Conservation (phyloP, 352 stramenopile genomes). For the Globisporangium paddicum region DNA sequence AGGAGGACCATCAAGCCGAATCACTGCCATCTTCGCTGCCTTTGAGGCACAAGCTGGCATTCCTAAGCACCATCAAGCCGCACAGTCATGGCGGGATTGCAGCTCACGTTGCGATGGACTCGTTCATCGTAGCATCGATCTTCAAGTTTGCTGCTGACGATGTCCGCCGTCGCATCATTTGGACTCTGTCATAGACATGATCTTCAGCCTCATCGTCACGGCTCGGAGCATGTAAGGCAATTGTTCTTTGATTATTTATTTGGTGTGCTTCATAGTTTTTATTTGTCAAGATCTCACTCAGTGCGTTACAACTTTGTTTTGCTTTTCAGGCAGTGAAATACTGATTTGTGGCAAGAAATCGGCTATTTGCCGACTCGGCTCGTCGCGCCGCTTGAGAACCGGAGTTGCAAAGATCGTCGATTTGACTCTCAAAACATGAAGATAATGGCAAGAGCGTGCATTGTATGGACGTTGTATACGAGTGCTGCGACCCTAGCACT, state of each 20-base stretch:
- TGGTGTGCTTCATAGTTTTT: too few species aligned
- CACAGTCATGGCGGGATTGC: background rate
- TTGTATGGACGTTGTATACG: too few species aligned
- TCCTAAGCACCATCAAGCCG: background rate
- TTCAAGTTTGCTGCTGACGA: conserved; percentile 5
- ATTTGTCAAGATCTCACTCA: background rate
- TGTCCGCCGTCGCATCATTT: conserved; percentile 5
- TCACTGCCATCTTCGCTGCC: background rate
- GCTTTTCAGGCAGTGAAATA: too few species aligned
- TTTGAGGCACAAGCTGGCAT: conserved; percentile 2
- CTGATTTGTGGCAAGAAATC: too few species aligned
- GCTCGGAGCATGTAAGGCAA: background rate
- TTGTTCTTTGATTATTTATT: background rate
- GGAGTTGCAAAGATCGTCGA: too few species aligned
- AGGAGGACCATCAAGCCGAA: background rate
- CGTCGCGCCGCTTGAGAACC: too few species aligned
- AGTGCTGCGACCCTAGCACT: too few species aligned
- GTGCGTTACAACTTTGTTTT: background rate
- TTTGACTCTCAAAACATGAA: too few species aligned
- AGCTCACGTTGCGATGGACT: background rate
- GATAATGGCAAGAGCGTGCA: too few species aligned
- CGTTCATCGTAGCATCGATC: conserved; percentile 1
- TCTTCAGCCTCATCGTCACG: background rate
- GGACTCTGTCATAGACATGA: background rate
- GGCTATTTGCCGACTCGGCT: too few species aligned